phyloP scores from a whole-genome alignment of 441 rosid genomes.

The Erodium moschatum region DNA sequence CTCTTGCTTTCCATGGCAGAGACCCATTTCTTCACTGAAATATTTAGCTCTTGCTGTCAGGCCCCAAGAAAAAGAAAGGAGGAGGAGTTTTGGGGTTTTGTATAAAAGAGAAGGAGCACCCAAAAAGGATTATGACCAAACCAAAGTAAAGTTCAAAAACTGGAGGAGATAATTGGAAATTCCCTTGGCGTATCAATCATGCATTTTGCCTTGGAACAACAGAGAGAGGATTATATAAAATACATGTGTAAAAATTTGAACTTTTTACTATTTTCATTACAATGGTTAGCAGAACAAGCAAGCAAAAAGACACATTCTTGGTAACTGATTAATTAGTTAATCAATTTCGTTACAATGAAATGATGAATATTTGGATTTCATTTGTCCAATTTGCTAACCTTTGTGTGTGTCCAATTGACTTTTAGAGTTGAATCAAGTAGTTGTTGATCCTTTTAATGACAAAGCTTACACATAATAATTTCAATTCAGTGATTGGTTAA shows the following conservation, averaged over 20 bases:
- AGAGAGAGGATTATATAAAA: conserved; percentile 10
- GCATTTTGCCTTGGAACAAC: conserved; percentile 9
- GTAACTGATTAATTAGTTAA: background rate
- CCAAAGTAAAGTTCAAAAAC: conserved; percentile 26
- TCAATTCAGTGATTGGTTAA: too few relatives aligned
- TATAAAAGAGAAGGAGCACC: conserved; percentile 36
- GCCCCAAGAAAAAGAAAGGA: conserved; percentile 28
- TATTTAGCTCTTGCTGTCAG: conserved; percentile 37
- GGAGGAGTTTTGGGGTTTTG: conserved; percentile 38
- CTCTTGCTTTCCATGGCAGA: conserved; percentile 32
- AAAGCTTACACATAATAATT: background rate
- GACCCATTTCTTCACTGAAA: conserved; percentile 35
- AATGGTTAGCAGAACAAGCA: background rate
- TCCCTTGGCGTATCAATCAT: conserved; percentile 21
- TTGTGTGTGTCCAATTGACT: background rate
- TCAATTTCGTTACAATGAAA: background rate
- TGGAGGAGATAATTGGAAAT: conserved; percentile 29
- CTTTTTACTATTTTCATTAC: background rate
- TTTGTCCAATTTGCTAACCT: conserved; percentile 8
- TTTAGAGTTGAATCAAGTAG: background rate
- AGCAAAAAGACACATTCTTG: conserved; percentile 11
- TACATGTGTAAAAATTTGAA: conserved; percentile 1
- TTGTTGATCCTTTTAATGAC: background rate
- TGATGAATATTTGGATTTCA: conserved; percentile 10
- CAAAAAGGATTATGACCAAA: conserved; percentile 50